A percentile compares a stretch with the other conserved stretches of the same genome.
Evolutionary conservation across 1,139 yeast genomes (phyloP).

Genomic region (Suhomyces maxii): DNA sequence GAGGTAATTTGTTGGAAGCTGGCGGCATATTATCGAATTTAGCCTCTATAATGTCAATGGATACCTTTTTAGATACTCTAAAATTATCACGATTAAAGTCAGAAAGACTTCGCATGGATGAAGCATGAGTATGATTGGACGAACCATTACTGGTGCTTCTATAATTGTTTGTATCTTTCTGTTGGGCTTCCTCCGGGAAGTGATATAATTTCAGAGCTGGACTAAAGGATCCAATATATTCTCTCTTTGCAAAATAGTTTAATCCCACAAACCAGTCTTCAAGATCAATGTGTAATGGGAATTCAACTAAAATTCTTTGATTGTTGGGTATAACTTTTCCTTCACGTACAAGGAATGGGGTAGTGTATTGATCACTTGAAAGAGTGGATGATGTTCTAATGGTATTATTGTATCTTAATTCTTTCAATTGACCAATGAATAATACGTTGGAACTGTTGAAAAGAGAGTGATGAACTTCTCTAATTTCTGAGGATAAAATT

Average conservation of each 20-base stretch:
- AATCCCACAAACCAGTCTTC: conserved; percentile 85
- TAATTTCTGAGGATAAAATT: conserved; percentile 63
- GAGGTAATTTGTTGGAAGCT: conserved; percentile 12
- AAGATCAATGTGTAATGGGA: conserved; percentile 68
- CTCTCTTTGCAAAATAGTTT: conserved; percentile 64
- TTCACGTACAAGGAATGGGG: conserved; percentile 33
- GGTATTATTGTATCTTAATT: conserved; percentile 47
- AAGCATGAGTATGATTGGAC: conserved; percentile 1
- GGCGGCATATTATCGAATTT: conserved; percentile 38
- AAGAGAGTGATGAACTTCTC: conserved; percentile 67
- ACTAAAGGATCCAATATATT: conserved; percentile 45
- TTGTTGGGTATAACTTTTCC: conserved; percentile 35
- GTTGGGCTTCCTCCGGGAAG: conserved; percentile 1
- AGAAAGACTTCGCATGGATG: conserved; percentile 15
- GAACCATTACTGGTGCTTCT: not conserved
- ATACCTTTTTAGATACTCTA: conserved; percentile 56
- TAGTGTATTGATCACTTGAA: conserved; percentile 20
- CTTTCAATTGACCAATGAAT: conserved; percentile 57
- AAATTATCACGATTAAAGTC: conserved; percentile 39
- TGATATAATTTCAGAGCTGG: conserved; percentile 8
- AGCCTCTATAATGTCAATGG: conserved; percentile 68
- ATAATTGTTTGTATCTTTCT: not conserved
- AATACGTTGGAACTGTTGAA: conserved; percentile 60
- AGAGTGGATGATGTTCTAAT: conserved; percentile 34
- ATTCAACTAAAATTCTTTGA: conserved; percentile 56